These are phyloP conservation scores for Tuber calosporum DNA, from an alignment of 495 filamentous ascomycete species.

Conservation along the genomic window DNA sequence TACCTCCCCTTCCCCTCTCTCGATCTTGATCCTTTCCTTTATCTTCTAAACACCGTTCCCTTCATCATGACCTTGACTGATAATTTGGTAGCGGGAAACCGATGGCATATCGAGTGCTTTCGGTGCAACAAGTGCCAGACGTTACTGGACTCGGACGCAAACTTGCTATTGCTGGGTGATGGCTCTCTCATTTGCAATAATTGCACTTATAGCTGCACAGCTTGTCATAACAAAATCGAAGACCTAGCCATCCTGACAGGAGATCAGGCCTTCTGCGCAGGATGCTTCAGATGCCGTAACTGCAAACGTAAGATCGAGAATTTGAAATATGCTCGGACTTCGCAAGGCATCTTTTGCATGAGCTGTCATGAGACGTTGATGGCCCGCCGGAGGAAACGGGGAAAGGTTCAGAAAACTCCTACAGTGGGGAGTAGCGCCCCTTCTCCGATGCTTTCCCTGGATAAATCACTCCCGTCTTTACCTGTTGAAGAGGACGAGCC, in stretches of 20 bases:
- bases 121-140: conserved; percentile 94
- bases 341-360: conserved; percentile 99
- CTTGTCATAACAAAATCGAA: conserved; percentile 95
- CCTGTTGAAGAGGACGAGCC: conserved; percentile 65
- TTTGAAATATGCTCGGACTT: conserved; percentile 92
- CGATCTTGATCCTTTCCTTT: not conserved
- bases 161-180: conserved; percentile 92
- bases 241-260: conserved; percentile 96
- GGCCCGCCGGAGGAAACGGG: conserved; percentile 87
- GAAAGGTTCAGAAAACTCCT: conserved; percentile 57
- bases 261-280: conserved; percentile 97
- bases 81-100: conserved; percentile 66
- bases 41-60: not conserved
- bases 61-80: conserved; percentile 22
- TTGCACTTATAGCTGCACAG: conserved; percentile 98
- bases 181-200: conserved; percentile 98
- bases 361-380: conserved; percentile 98
- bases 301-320: conserved; percentile 99
- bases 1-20: conserved; percentile 22
- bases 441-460: conserved; percentile 59
- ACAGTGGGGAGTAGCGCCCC: conserved; percentile 50
- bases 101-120: conserved; percentile 99
- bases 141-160: conserved; percentile 94
- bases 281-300: conserved; percentile 94
- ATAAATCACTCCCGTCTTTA: conserved; percentile 90